A percentile compares a stretch with the other conserved stretches of the same genome.
Evolutionary conservation across 768 basidiomycete genomes (phyloP).

Genomic region (Suillus subluteus): DNA sequence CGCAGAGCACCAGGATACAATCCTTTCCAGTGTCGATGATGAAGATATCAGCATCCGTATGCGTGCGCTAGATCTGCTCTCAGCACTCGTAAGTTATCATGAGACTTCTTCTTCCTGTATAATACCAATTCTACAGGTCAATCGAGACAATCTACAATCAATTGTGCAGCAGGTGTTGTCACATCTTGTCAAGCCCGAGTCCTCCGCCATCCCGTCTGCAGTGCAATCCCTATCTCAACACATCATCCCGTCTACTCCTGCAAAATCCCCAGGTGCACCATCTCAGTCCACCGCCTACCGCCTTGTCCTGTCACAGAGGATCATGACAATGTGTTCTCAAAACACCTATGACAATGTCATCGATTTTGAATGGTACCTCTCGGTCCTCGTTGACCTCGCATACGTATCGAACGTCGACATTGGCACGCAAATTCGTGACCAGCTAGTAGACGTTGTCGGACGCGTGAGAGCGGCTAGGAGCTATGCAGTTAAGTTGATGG

Average conservation of each 20-base stretch:
- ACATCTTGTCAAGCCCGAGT: conserved; percentile 72
- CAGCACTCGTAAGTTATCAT: conserved; percentile 74
- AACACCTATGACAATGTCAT: conserved; percentile 85
- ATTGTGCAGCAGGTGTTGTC: conserved; percentile 89
- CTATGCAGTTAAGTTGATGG: conserved; percentile 85
- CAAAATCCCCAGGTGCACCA: conserved; percentile 48
- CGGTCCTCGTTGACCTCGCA: conserved; percentile 89
- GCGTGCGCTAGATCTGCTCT: conserved; percentile 91
- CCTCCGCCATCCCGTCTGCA: conserved; percentile 60
- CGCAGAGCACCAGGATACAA: conserved; percentile 89
- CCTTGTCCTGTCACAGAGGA: conserved; percentile 75
- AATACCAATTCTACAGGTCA: conserved; percentile 57
- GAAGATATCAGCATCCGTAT: conserved; percentile 95
- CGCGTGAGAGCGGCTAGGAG: conserved; percentile 76
- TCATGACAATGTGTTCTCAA: conserved; percentile 85
- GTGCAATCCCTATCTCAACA: conserved; percentile 56
- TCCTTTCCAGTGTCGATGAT: conserved; percentile 88
- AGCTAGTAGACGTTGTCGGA: conserved; percentile 85
- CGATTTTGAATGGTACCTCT: conserved; percentile 98
- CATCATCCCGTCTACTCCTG: conserved; percentile 44
- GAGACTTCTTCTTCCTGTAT: background rate
- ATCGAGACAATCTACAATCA: conserved; percentile 80
- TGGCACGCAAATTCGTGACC: conserved; percentile 78
- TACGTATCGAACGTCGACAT: conserved; percentile 84
- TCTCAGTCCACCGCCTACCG: conserved; percentile 86